Evolutionary conservation across 169 alveolate species (phyloP), one percentile per base, ranked within the genome.

Genomic region (Babesia ovata): DNA sequence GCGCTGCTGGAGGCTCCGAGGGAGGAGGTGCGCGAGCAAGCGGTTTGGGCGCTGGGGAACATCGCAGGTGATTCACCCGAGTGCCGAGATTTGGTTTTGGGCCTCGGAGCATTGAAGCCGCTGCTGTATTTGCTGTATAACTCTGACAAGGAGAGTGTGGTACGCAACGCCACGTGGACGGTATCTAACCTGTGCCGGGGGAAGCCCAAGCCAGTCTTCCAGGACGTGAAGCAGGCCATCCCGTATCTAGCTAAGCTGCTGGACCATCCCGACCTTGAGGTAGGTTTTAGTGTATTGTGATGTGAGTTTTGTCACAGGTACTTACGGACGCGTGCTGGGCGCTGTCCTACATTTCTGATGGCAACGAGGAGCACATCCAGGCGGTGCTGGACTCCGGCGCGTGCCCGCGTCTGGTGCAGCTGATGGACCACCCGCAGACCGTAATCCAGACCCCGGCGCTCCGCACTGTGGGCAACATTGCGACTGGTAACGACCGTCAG

Each of bases 41-140:
- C 98, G 24, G 95, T 96, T 29, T 96, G 99, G 99, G 98, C 99
- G 2, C 82, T 97, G 57, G 99, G 99, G 26, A 97, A 97, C 92
- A 96, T 97, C 79, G 99, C 99, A 28, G 99, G 99, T 17, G 99
- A 96, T 73, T 93, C 97, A 29, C 96, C 98, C 48, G 93, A 95
- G 75, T 94, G 97, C 66, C 87, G 99, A 52, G 97, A 97, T 65
- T 63, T 92, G 49, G 97, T 95, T 19, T 67, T 95, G 50, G 87
- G 91, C 19, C 91, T 85, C 50, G 97, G 97, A 28, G 97, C 95
- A 24, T 92, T 95, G 73, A 86, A 88, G 73, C 97, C 93, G 28
- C 85, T 91, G 42, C 87, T 88, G 74, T 92, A 75, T 76, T 91
- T 86, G 72, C 90, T 90, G 52, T 73, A 86, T 29, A 90, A 91